These are phyloP conservation scores for Camelina laxa DNA, from an alignment of 345 rosid genomes.

Conservation along the genomic window DNA sequence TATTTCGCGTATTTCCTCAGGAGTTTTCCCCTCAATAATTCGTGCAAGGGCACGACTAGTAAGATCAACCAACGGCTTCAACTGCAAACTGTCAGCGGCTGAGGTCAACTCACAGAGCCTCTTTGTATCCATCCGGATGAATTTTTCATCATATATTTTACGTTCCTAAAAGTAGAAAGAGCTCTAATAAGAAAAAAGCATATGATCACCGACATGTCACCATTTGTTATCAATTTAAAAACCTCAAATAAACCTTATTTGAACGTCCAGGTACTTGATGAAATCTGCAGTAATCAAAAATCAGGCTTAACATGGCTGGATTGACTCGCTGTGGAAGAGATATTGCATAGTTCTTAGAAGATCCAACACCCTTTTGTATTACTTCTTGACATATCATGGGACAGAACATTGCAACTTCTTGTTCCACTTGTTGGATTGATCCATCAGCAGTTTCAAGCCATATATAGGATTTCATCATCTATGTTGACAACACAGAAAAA, in stretches of 20 bases:
- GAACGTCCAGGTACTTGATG: slow-evolving; percentile 89
- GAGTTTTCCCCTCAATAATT: slow-evolving; percentile 87
- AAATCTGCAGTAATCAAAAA: slow-evolving; percentile 91
- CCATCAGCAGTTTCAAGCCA: slow-evolving; percentile 97
- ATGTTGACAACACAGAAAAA: slow-evolving; percentile 26
- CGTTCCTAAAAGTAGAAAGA: slow-evolving; percentile 61
- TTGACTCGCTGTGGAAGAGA: slow-evolving; percentile 89
- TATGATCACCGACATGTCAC: slow-evolving; percentile 3
- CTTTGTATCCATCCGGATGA: slow-evolving; percentile 89
- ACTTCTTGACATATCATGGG: slow-evolving; percentile 93
- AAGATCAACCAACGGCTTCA: slow-evolving; percentile 91
- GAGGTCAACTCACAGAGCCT: slow-evolving; percentile 93
- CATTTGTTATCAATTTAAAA: slow-evolving; percentile 20
- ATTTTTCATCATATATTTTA: slow-evolving; percentile 83
- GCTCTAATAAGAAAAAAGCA: not conserved
- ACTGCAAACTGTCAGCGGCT: slow-evolving; percentile 95
- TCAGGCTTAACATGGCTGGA: slow-evolving; percentile 75
- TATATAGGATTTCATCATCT: slow-evolving; percentile 88
- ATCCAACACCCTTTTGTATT: slow-evolving; percentile 75
- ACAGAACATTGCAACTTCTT: slow-evolving; percentile 95
- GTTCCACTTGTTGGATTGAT: slow-evolving; percentile 91
- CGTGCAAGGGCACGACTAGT: slow-evolving; percentile 96
- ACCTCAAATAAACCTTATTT: slow-evolving; percentile 62
- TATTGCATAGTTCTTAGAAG: slow-evolving; percentile 80
- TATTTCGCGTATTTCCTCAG: slow-evolving; percentile 93